Evolutionary conservation across 768 basidiomycete genomes (phyloP).

Genomic region (Pleurotus citrinopileatus): DNA sequence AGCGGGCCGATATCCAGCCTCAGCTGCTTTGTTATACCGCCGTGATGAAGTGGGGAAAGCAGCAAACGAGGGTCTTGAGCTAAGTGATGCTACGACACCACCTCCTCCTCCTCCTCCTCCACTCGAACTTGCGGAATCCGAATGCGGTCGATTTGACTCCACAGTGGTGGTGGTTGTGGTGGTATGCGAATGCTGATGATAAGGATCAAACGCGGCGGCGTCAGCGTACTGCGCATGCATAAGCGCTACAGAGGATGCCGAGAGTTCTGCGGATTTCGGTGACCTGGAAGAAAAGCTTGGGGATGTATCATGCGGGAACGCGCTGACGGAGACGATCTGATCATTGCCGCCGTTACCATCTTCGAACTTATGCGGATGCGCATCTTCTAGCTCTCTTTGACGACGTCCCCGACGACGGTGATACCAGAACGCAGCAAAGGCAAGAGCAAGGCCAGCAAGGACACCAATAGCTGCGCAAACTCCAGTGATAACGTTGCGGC

Average conservation of each 20-base stretch:
- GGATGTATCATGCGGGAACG: neutral
- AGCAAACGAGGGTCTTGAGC: constrained; percentile 10
- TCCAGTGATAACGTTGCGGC: constrained; percentile 25
- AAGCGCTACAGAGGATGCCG: constrained; percentile 4
- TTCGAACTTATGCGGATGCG: constrained; percentile 2
- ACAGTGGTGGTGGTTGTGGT: too few relatives aligned
- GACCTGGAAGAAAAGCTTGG: neutral
- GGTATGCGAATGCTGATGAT: neutral
- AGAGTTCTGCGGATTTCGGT: neutral
- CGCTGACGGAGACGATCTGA: constrained; percentile 5
- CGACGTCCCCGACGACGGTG: constrained; percentile 12
- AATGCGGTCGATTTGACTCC: neutral
- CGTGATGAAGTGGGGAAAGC: constrained; percentile 16
- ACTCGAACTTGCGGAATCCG: constrained; percentile 4
- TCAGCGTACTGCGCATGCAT: constrained; percentile 5
- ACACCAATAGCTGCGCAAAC: constrained; percentile 27
- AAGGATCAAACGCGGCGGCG: neutral
- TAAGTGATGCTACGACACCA: too few relatives aligned
- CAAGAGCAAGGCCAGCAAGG: constrained; percentile 6
- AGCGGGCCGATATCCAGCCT: constrained; percentile 15
- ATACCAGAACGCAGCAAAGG: constrained; percentile 16
- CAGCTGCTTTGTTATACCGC: constrained; percentile 16
- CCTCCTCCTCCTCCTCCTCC: neutral
- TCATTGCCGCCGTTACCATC: neutral
- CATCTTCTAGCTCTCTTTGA: constrained; percentile 10